Conservation (phyloP, 495 filamentous ascomycete species). For the Penicillium crystallinum region DNA sequence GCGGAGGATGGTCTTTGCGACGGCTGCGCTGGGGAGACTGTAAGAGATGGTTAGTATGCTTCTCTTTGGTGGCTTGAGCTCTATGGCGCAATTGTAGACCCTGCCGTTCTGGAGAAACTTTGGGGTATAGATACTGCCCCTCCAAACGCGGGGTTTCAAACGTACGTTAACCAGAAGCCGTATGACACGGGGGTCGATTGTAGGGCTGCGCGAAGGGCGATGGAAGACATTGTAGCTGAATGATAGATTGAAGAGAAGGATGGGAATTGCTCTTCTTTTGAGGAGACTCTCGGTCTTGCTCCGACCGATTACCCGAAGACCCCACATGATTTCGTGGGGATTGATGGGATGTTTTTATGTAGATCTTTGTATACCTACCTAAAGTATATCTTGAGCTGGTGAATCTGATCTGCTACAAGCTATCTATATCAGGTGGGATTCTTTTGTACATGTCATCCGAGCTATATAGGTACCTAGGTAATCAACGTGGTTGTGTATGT, state of each 20-base stretch:
- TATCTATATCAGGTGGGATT: no score
- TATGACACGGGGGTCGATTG: slow-evolving; percentile 11
- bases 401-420: no score
- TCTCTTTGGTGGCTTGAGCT: no score
- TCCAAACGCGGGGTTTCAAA: slow-evolving; percentile 1
- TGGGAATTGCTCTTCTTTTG: not conserved
- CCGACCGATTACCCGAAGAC: slow-evolving; percentile 9
- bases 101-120: not conserved
- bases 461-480: no score
- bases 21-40: slow-evolving; percentile 31
- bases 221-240: not conserved
- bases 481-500: no score
- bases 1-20: slow-evolving; percentile 35
- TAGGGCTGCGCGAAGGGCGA: slow-evolving; percentile 1
- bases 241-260: not conserved
- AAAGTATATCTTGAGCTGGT: no score
- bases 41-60: not conserved
- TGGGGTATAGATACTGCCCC: not conserved
- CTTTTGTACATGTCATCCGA: no score
- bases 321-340: not conserved
- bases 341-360: not conserved
- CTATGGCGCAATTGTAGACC: not conserved
- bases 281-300: slow-evolving; percentile 7
- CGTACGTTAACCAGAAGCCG: slow-evolving; percentile 40
- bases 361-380: no score